A percentile compares a stretch with the other conserved stretches of the same genome.
phyloP scores from a whole-genome alignment of 116 monocot species.

The Zostera marina region DNA sequence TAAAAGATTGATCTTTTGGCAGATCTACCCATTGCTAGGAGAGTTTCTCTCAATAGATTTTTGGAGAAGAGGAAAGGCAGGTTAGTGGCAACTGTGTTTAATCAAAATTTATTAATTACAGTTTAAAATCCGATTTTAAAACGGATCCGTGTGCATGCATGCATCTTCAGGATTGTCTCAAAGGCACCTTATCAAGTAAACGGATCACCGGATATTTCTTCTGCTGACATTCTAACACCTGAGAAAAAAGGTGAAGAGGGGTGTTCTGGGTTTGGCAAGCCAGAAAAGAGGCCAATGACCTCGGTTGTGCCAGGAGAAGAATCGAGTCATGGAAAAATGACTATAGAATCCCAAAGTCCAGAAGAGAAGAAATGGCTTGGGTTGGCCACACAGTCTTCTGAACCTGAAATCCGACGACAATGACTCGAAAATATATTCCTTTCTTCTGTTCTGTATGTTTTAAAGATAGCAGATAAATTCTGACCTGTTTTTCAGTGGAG shows the following conservation, averaged over 20 bases:
- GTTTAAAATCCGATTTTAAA: too few relatives aligned
- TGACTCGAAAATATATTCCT: background rate
- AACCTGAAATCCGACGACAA: background rate
- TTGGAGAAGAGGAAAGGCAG: conserved; percentile 67
- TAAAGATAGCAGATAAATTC: too few relatives aligned
- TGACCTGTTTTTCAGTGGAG: too few relatives aligned
- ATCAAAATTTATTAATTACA: too few relatives aligned
- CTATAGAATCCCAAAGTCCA: too few relatives aligned
- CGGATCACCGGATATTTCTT: background rate
- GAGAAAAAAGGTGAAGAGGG: background rate
- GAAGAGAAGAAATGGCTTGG: conserved; percentile 4
- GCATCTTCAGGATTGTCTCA: conserved; percentile 28
- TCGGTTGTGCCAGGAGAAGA: background rate
- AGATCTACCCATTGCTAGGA: conserved; percentile 53
- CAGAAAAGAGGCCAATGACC: background rate
- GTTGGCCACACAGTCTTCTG: conserved; percentile 4
- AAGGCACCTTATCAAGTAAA: conserved; percentile 24
- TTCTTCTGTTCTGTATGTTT: background rate
- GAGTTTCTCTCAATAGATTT: conserved; percentile 56
- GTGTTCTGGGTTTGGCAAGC: conserved; percentile 1
- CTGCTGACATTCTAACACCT: background rate
- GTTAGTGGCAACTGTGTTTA: conserved; percentile 11
- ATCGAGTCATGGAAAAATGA: too few relatives aligned
- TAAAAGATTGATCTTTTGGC: background rate
- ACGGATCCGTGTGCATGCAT: too few relatives aligned